These are phyloP conservation scores for Gastrolobium bilobum DNA, from an alignment of 306 rosid species.

Conservation along the genomic window DNA sequence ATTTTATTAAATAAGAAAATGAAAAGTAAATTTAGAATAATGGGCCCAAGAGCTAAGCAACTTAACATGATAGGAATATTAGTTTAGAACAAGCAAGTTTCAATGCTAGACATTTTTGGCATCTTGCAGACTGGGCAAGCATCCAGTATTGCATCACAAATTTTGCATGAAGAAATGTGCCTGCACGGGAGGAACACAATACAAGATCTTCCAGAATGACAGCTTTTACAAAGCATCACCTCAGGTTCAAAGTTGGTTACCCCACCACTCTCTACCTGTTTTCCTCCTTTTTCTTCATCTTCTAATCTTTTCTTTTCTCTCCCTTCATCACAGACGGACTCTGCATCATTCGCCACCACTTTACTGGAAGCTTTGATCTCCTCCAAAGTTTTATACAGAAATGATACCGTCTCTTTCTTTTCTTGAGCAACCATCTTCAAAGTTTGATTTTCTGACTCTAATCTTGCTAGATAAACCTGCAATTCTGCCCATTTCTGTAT, in stretches of 20 bases:
- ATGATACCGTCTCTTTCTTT: slow-evolving; percentile 63
- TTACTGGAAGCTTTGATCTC: slow-evolving; percentile 52
- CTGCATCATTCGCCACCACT: slow-evolving; percentile 66
- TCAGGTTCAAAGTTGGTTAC: neutral
- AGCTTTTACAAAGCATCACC: slow-evolving; percentile 63
- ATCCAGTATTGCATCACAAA: slow-evolving; percentile 70
- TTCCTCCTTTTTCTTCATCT: slow-evolving; percentile 20
- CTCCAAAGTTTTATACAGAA: slow-evolving; percentile 63
- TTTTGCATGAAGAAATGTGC: slow-evolving; percentile 81
- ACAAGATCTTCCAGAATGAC: slow-evolving; percentile 64
- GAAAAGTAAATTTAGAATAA: neutral
- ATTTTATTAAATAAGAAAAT: neutral
- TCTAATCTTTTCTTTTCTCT: slow-evolving; percentile 13
- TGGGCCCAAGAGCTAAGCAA: too few relatives aligned
- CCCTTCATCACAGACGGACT: slow-evolving; percentile 62
- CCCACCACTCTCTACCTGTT: slow-evolving; percentile 4
- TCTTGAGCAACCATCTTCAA: slow-evolving; percentile 71
- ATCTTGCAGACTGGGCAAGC: slow-evolving; percentile 75
- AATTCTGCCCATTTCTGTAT: slow-evolving; percentile 59
- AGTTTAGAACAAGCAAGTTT: slow-evolving; percentile 71
- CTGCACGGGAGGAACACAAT: slow-evolving; percentile 85
- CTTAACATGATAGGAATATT: slow-evolving; percentile 40
- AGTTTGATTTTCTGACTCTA: slow-evolving; percentile 69
- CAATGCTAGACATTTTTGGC: slow-evolving; percentile 73
- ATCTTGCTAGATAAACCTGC: slow-evolving; percentile 53